A percentile compares a stretch with the other conserved stretches of the same genome.
These are phyloP conservation scores for Datura wrightii DNA, from an alignment of 257 asterid species.

Conservation along the genomic window DNA sequence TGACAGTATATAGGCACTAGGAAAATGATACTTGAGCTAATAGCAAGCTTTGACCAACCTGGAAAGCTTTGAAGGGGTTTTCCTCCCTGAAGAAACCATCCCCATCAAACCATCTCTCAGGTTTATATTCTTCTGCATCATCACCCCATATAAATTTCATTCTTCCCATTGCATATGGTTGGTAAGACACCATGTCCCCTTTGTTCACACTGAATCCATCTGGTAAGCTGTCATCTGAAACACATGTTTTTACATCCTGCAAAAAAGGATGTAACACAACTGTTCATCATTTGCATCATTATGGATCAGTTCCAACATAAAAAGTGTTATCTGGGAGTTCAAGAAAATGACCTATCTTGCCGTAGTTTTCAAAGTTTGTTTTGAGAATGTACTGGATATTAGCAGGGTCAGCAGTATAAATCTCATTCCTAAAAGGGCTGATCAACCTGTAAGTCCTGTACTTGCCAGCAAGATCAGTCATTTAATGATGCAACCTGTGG, in stretches of 20 bases:
- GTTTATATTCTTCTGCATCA: slow-evolving; percentile 50
- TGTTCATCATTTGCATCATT: too few relatives aligned
- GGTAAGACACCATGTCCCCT: slow-evolving; percentile 54
- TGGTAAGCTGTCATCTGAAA: slow-evolving; percentile 51
- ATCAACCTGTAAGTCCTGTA: slow-evolving; percentile 47
- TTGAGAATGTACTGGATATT: slow-evolving; percentile 47
- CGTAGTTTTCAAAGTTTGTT: slow-evolving; percentile 51
- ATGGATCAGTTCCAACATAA: too few relatives aligned
- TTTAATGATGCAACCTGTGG: slow-evolving; percentile 47
- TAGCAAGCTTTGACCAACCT: slow-evolving; percentile 41
- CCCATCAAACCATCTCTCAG: slow-evolving; percentile 66
- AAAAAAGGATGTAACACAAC: not conserved
- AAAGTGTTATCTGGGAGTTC: not conserved
- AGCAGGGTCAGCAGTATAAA: slow-evolving; percentile 49
- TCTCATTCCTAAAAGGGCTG: slow-evolving; percentile 37
- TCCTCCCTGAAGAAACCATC: slow-evolving; percentile 49
- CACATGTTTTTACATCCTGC: slow-evolving; percentile 56
- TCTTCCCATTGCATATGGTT: slow-evolving; percentile 69
- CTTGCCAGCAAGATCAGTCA: slow-evolving; percentile 44
- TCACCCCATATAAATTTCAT: slow-evolving; percentile 66
- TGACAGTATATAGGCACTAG: not conserved
- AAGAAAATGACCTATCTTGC: slow-evolving; percentile 40
- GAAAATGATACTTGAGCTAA: not conserved
- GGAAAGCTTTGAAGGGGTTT: slow-evolving; percentile 65
- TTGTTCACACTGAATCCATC: slow-evolving; percentile 59